phyloP scores from a whole-genome alignment of 805 yeast genomes.

The Candida jianshihensis region DNA sequence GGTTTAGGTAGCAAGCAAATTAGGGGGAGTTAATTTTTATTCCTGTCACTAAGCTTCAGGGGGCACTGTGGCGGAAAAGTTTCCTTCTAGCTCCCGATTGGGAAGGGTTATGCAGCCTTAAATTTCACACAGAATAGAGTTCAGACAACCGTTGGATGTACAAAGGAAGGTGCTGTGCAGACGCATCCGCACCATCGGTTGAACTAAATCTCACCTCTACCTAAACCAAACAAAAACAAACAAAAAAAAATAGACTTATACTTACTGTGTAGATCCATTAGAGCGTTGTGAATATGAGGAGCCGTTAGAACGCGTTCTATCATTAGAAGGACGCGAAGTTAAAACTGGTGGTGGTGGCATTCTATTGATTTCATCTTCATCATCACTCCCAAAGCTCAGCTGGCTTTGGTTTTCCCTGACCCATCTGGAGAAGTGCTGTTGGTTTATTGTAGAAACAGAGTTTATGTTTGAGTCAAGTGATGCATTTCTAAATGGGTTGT shows the following conservation, averaged over 20 bases:
- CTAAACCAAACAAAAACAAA: background rate
- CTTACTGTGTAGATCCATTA: background rate
- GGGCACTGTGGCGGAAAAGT: too few relatives aligned
- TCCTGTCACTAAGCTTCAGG: too few relatives aligned
- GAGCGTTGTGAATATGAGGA: conserved; percentile 9
- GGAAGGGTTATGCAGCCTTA: background rate
- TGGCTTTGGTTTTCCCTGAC: conserved; percentile 36
- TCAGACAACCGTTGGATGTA: too few relatives aligned
- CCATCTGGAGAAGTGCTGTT: conserved; percentile 50
- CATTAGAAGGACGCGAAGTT: conserved; percentile 6
- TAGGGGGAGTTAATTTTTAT: too few relatives aligned
- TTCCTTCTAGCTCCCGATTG: too few relatives aligned
- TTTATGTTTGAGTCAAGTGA: conserved; percentile 25
- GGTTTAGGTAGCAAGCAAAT: too few relatives aligned
- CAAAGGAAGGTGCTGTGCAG: too few relatives aligned
- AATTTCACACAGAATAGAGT: too few relatives aligned
- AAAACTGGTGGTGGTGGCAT: conserved; percentile 16
- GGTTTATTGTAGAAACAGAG: conserved; percentile 21
- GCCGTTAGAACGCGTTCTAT: conserved; percentile 11
- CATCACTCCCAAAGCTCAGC: conserved; percentile 37
- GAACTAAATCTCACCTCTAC: too few relatives aligned
- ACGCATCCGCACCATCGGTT: too few relatives aligned
- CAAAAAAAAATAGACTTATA: background rate
- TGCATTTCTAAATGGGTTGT: conserved; percentile 66
- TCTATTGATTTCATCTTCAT: conserved; percentile 23